A percentile compares a stretch with the other conserved stretches of the same genome.
Evolutionary conservation across 2,329 filamentous ascomycete species (phyloP).

Genomic region (Aspergillus fischeri): DNA sequence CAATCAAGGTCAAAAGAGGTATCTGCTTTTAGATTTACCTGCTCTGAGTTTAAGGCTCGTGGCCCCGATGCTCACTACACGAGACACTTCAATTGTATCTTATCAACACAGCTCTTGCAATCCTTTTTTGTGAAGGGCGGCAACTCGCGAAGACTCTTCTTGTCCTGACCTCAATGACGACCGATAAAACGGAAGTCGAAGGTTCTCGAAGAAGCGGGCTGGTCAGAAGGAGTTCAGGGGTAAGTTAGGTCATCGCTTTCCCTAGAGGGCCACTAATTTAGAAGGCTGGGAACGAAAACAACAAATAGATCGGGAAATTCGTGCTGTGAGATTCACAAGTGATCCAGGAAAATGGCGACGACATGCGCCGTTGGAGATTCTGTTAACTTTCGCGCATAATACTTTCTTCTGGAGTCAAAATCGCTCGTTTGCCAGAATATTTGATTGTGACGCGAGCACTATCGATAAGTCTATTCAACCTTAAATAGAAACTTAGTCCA

Average conservation of each 20-base stretch:
- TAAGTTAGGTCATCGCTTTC: neutral
- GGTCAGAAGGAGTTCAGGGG: neutral
- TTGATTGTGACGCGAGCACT: neutral
- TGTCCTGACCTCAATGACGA: neutral
- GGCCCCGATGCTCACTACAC: too few relatives aligned
- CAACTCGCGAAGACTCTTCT: too few relatives aligned
- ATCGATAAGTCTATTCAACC: neutral
- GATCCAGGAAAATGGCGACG: neutral
- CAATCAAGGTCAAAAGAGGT: too few relatives aligned
- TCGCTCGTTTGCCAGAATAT: neutral
- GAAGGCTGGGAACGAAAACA: neutral
- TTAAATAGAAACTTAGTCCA: neutral
- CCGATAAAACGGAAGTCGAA: neutral
- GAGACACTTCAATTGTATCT: too few relatives aligned
- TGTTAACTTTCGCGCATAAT: neutral
- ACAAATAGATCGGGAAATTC: neutral
- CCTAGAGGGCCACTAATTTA: neutral
- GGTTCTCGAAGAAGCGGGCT: neutral
- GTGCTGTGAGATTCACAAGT: neutral
- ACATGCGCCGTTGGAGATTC: neutral
- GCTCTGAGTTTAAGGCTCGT: too few relatives aligned
- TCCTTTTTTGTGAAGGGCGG: too few relatives aligned
- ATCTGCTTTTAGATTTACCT: too few relatives aligned
- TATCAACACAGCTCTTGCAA: too few relatives aligned
- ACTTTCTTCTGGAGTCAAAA: neutral